These are phyloP conservation scores for Nannochloropsis gaditana DNA, from an alignment of 108 stramenopile genomes.

Conservation along the genomic window DNA sequence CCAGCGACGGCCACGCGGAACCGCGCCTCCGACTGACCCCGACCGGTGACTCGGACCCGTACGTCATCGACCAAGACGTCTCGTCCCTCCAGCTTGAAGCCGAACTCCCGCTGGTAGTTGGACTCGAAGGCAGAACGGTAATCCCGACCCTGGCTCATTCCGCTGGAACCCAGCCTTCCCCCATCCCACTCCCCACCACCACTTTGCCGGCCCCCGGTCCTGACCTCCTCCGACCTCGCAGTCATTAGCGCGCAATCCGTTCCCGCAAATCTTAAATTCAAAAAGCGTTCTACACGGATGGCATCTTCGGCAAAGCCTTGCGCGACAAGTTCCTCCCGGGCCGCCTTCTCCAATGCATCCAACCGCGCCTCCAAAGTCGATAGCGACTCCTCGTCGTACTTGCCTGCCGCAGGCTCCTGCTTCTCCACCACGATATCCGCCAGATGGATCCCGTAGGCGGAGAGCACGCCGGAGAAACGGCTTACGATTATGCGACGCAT, in stretches of 20 bases:
- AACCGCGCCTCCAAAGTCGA: conserved; percentile 17
- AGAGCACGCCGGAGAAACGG: conserved; percentile 86
- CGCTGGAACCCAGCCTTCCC: neutral
- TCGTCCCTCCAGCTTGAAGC: conserved; percentile 75
- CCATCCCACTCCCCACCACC: neutral
- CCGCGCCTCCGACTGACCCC: conserved; percentile 22
- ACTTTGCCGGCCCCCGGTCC: conserved; percentile 2
- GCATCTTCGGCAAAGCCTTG: conserved; percentile 69
- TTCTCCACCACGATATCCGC: conserved; percentile 84
- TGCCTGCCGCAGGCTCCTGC: conserved; percentile 80
- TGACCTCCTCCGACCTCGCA: neutral
- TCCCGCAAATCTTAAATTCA: conserved; percentile 84
- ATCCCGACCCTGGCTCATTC: neutral
- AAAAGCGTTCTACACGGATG: conserved; percentile 29
- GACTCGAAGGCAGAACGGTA: conserved; percentile 55
- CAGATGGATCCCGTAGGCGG: conserved; percentile 86
- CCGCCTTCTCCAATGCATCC: conserved; percentile 54
- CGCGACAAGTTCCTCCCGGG: conserved; percentile 53
- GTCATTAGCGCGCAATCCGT: conserved; percentile 95
- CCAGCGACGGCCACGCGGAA: conserved; percentile 24
- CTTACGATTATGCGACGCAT: conserved; percentile 86
- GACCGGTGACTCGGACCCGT: conserved; percentile 82
- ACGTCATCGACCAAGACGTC: conserved; percentile 89
- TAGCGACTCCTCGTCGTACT: conserved; percentile 8
- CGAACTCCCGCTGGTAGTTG: conserved; percentile 81